Conservation (phyloP, 2,329 filamentous ascomycete species). For the Aureobasidium sp. region DNA sequence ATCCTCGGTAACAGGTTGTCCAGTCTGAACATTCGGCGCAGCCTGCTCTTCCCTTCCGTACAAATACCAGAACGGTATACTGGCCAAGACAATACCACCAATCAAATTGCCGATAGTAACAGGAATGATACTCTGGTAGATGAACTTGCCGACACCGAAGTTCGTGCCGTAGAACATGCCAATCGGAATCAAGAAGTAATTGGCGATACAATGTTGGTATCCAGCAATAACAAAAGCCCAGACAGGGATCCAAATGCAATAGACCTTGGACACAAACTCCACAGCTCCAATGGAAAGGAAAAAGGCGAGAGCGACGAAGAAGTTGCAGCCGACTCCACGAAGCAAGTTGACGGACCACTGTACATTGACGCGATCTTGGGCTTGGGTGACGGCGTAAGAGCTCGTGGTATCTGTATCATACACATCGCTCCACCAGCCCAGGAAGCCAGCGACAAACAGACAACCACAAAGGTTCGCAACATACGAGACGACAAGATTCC, state of each 20-base stretch:
- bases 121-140: constrained; percentile 24
- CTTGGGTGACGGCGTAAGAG: constrained; percentile 8
- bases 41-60: background rate
- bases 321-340: constrained; percentile 25
- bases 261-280: constrained; percentile 24
- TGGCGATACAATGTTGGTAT: constrained; percentile 25
- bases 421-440: constrained; percentile 19
- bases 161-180: constrained; percentile 27
- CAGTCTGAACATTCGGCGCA: background rate
- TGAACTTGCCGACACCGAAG: constrained; percentile 37
- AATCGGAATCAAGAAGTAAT: constrained; percentile 21
- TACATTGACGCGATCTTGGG: background rate
- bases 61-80: constrained; percentile 6
- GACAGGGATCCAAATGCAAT: constrained; percentile 24
- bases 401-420: constrained; percentile 18
- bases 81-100: constrained; percentile 14
- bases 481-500: constrained; percentile 19
- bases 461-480: constrained; percentile 17
- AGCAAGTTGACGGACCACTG: constrained; percentile 20
- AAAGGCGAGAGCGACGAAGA: constrained; percentile 23
- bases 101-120: constrained; percentile 19
- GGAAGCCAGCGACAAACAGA: constrained; percentile 19
- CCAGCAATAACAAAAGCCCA: constrained; percentile 20
- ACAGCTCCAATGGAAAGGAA: constrained; percentile 20
- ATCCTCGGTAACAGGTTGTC: background rate